Percentiles rank a stretch among this genome's conserved stretches.
Conservation (phyloP, 306 rosid species). For the Abrus pulchellus region DNA sequence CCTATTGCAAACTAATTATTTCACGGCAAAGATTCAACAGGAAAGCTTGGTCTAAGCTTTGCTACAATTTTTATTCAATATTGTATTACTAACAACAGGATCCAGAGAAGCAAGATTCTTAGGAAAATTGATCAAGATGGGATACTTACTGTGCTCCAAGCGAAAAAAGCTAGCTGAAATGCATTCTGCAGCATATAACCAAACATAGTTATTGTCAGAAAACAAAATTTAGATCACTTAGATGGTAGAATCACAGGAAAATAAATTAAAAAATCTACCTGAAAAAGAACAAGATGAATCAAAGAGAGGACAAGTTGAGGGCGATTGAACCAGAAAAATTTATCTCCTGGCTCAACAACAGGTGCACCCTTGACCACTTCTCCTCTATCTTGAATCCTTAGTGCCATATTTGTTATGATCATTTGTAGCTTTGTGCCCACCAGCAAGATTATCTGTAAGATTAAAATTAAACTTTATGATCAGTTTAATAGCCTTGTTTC, state of each 20-base stretch:
- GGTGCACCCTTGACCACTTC: constrained; percentile 79
- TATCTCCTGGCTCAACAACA: constrained; percentile 71
- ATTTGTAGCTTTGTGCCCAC: constrained; percentile 81
- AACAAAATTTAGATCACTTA: neutral
- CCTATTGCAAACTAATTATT: constrained; percentile 8
- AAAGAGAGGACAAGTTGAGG: constrained; percentile 70
- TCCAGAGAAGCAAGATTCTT: neutral
- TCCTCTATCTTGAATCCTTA: constrained; percentile 70
- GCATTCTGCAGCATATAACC: constrained; percentile 68
- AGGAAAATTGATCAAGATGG: constrained; percentile 9
- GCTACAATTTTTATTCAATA: neutral
- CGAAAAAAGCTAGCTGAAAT: constrained; percentile 80
- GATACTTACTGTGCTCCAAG: constrained; percentile 71
- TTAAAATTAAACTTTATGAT: constrained; percentile 28
- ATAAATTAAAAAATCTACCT: constrained; percentile 50
- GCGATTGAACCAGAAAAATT: constrained; percentile 74
- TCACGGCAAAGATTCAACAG: neutral
- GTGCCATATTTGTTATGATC: constrained; percentile 72
- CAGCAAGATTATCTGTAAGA: constrained; percentile 63
- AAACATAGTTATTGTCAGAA: neutral
- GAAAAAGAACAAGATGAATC: constrained; percentile 76
- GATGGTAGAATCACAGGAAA: neutral
- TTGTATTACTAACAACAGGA: neutral
- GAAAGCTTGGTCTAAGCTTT: neutral
- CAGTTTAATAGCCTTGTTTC: neutral